phyloP scores from a whole-genome alignment of 306 rosid species.

The Pyrus communis region DNA sequence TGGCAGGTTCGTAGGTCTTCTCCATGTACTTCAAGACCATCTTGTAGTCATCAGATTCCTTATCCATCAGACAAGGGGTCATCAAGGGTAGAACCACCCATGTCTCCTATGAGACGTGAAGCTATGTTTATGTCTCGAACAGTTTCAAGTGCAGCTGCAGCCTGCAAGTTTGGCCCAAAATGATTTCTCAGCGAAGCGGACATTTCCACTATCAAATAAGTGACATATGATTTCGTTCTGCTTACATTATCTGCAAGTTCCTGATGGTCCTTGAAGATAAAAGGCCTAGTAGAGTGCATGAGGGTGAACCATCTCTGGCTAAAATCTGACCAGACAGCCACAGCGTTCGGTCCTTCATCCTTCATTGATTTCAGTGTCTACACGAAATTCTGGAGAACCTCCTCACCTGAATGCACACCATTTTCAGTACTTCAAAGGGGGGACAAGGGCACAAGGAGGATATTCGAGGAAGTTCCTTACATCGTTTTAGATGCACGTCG shows the following conservation, averaged over 20 bases:
- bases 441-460: neutral
- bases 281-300: slow-evolving; percentile 77
- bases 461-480: slow-evolving; percentile 16
- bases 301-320: slow-evolving; percentile 92
- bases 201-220: neutral
- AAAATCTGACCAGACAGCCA: slow-evolving; percentile 73
- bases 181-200: neutral
- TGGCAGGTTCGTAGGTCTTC: slow-evolving; percentile 64
- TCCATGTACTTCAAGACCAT: slow-evolving; percentile 77
- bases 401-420: slow-evolving; percentile 47
- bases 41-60: slow-evolving; percentile 48
- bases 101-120: slow-evolving; percentile 68
- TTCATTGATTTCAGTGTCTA: slow-evolving; percentile 49
- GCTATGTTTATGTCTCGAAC: slow-evolving; percentile 65
- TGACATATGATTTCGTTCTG: neutral
- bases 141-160: slow-evolving; percentile 67
- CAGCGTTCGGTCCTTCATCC: slow-evolving; percentile 56
- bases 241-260: slow-evolving; percentile 84
- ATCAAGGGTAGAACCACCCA: slow-evolving; percentile 67
- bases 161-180: slow-evolving; percentile 26
- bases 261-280: slow-evolving; percentile 57
- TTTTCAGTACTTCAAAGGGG: neutral
- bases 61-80: slow-evolving; percentile 71
- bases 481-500: slow-evolving; percentile 54
- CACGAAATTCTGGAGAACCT: slow-evolving; percentile 49